Evolutionary conservation across 345 rosid genomes (phyloP).

Genomic region (Corymbia maculata): DNA sequence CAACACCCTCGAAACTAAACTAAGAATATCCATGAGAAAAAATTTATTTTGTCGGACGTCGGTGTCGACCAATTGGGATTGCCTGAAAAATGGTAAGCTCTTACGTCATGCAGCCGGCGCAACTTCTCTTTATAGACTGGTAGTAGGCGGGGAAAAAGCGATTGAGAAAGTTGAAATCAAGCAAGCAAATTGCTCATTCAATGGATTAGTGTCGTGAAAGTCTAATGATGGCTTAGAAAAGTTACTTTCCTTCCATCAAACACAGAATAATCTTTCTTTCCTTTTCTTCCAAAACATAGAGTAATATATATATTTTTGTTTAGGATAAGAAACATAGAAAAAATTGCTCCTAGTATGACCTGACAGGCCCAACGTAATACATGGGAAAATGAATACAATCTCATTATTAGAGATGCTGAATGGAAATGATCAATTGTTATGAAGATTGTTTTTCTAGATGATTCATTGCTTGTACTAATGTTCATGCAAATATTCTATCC

Average conservation of each 20-base stretch:
- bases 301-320: neutral
- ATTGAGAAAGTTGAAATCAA: neutral
- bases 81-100: neutral
- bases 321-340: neutral
- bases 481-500: neutral
- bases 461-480: too few species aligned
- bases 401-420: neutral
- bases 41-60: neutral
- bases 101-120: neutral
- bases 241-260: neutral
- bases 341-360: too few species aligned
- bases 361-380: too few species aligned
- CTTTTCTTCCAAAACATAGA: neutral
- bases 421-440: neutral
- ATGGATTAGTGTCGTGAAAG: neutral
- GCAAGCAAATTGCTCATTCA: neutral
- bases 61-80: neutral
- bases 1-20: neutral
- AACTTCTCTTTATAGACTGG: neutral
- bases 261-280: neutral
- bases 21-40: neutral
- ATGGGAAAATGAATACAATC: neutral
- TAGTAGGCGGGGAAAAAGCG: neutral
- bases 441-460: neutral
- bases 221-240: neutral